Conservation (phyloP, 352 stramenopile genomes). For the Elongisporangium senticosum region DNA sequence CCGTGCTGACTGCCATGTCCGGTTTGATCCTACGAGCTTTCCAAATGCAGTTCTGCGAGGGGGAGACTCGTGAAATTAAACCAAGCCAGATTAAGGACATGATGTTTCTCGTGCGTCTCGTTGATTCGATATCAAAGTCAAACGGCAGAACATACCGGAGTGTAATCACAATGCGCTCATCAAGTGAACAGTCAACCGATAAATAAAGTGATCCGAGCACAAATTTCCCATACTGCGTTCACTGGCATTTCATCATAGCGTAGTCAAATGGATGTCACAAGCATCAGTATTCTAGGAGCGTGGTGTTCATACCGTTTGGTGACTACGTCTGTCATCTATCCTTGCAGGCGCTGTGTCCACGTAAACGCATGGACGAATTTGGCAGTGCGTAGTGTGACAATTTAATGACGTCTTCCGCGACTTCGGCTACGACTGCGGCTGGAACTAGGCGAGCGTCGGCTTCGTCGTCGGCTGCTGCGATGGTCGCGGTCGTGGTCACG, state of each 20-base stretch:
- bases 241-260: neutral
- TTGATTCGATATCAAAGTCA: conserved; percentile 34
- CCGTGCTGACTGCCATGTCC: conserved; percentile 47
- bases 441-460: conserved; percentile 16
- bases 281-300: neutral
- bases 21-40: conserved; percentile 47
- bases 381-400: neutral
- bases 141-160: conserved; percentile 25
- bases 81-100: conserved; percentile 22
- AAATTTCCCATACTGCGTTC: neutral
- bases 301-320: neutral
- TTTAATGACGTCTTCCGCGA: conserved; percentile 6
- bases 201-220: neutral
- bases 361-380: no score
- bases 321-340: neutral
- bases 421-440: conserved; percentile 29
- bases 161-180: conserved; percentile 9
- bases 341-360: neutral
- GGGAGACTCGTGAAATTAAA: conserved; percentile 15
- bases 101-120: conserved; percentile 38
- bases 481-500: conserved; percentile 4
- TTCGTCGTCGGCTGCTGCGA: conserved; percentile 17
- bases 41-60: conserved; percentile 37
- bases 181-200: neutral
- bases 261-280: neutral